Evolutionary conservation across 805 yeast species (phyloP), one percentile per base, ranked within the genome.

Genomic region (Crinitomyces ghanaensis): DNA sequence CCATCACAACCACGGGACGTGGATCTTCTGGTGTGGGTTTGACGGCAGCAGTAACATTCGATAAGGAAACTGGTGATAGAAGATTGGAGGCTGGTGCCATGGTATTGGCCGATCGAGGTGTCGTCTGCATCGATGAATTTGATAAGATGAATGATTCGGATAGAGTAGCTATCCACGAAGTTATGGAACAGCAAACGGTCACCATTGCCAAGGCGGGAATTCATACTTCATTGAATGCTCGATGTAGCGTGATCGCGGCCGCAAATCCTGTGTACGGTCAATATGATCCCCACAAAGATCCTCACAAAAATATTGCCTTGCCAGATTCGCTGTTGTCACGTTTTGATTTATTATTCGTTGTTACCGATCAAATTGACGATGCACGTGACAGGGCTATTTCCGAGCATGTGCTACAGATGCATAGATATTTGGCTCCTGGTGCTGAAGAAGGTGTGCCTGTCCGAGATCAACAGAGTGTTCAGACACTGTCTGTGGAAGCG

Each of bases 21-120:
- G 98, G 98, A 42, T 88, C 97, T n/a, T 86, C 97, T 1, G 98
- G 98, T 57, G 98, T 91, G 28, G 98, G 98, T 83, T 70, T 91
- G 50, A 91, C 98, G 0, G 98, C 98, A 13, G 98, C 98, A 1
- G 98, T 91, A 2, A 86, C 96, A 5, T 72, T 86, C 1, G 98
- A 91, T 58, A 79, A 77, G 50, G 98, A 91, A 57, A 91, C 98
- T 0, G 97, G 97, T 39, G 98, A 91, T 60, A 70, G 96, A 50
- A 71, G 93, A 47, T 65, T 91, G 44, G 98, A 91, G 60, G 98
- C 97, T 1, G 98, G 98, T 68, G 98, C 98, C 3, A 88, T 91
- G 96, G 98, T 91, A 24, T 65, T 91, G 42, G 98, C 97, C 8
- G 98, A 91, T 59, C 67, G 96, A 44, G 98, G 98, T 43, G 70